Evolutionary conservation across 1,284 basidiomycete genomes (phyloP).

Genomic region (Malassezia sp.): DNA sequence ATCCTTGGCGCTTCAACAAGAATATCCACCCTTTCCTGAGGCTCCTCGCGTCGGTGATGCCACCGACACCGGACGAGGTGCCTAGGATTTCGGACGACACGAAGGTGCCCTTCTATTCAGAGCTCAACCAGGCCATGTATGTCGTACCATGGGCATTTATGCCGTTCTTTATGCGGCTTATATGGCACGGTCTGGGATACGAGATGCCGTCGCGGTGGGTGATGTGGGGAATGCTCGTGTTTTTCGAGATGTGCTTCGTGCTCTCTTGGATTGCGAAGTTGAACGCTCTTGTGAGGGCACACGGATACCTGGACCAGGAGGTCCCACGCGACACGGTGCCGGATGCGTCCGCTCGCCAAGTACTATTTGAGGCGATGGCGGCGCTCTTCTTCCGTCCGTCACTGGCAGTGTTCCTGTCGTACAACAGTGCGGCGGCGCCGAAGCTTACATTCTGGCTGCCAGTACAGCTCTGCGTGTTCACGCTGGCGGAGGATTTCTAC

Average conservation of each 20-base stretch:
- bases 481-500: constrained; percentile 26
- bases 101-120: constrained; percentile 1
- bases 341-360: constrained; percentile 16
- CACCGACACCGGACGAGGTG: constrained; percentile 1
- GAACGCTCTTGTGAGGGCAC: constrained; percentile 17
- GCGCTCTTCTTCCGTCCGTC: constrained; percentile 9
- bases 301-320: constrained; percentile 33
- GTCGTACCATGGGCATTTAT: constrained; percentile 1
- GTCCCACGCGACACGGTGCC: constrained; percentile 28
- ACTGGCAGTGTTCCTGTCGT: constrained; percentile 7
- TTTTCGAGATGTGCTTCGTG: not conserved
- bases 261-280: not conserved
- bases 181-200: not conserved
- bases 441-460: constrained; percentile 19
- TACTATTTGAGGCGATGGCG: constrained; percentile 17
- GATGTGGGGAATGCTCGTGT: constrained; percentile 4
- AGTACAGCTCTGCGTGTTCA: constrained; percentile 20
- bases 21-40: not conserved
- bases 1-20: constrained; percentile 2
- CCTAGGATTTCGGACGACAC: not conserved
- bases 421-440: constrained; percentile 12
- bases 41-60: not conserved
- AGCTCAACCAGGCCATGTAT: constrained; percentile 2
- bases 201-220: not conserved
- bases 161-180: constrained; percentile 1